These are phyloP conservation scores for Stephania yunnanensis DNA, from an alignment of 164 flowering plant species.

Conservation along the genomic window DNA sequence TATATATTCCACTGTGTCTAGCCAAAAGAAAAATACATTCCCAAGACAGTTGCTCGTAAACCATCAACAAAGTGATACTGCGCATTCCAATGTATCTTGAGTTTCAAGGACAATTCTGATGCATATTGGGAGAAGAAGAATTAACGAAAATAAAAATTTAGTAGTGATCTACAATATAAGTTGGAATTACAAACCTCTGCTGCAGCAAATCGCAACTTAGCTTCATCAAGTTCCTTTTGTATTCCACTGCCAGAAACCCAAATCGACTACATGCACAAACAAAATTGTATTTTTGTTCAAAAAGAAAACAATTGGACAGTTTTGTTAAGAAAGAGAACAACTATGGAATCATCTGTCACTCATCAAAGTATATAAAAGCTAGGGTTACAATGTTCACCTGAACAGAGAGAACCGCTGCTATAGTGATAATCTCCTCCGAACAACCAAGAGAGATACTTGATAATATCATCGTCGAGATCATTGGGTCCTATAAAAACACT, in stretches of 20 bases:
- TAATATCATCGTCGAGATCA: conserved; percentile 86
- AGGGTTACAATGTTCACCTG: conserved; percentile 22
- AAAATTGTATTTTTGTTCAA: neutral
- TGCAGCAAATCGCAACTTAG: conserved; percentile 84
- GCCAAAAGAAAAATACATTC: neutral
- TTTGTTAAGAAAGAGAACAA: neutral
- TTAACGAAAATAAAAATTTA: neutral
- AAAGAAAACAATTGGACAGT: neutral
- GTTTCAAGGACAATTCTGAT: neutral
- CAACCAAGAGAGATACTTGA: conserved; percentile 73
- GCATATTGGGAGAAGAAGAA: neutral
- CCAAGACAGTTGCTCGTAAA: neutral
- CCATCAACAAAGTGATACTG: neutral
- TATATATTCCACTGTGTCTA: too few species aligned
- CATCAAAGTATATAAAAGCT: neutral
- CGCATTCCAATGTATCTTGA: neutral
- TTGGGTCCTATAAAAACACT: conserved; percentile 70
- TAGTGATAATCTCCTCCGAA: conserved; percentile 80
- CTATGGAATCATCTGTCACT: neutral
- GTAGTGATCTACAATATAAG: neutral
- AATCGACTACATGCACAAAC: conserved; percentile 58
- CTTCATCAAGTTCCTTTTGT: conserved; percentile 89
- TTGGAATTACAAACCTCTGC: conserved; percentile 62
- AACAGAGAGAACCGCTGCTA: conserved; percentile 77
- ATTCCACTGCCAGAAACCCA: conserved; percentile 75